Conservation (phyloP, 2,329 filamentous ascomycete genomes). For the Fusarium sp. region DNA sequence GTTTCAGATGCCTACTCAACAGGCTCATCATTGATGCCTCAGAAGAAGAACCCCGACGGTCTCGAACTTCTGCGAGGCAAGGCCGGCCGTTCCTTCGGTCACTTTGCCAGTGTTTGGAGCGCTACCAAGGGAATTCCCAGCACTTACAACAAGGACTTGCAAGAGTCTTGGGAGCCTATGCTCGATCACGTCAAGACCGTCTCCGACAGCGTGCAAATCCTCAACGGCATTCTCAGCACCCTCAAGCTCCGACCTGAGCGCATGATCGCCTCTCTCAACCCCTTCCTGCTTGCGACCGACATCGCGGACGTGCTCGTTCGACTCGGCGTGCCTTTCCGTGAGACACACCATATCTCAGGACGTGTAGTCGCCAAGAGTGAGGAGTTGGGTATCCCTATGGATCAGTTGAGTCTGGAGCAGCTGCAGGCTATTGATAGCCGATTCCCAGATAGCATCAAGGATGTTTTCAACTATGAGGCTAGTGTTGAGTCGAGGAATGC, state of each 20-base stretch:
- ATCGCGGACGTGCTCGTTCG: constrained; percentile 71
- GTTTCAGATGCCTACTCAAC: constrained; percentile 40
- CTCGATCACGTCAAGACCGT: constrained; percentile 80
- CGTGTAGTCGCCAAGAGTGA: constrained; percentile 77
- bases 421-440: constrained; percentile 73
- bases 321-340: constrained; percentile 64
- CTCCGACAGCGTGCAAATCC: constrained; percentile 78
- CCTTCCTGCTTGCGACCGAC: constrained; percentile 79
- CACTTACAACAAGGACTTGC: constrained; percentile 79
- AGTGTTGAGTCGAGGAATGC: constrained; percentile 77
- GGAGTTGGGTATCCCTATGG: constrained; percentile 71
- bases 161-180: constrained; percentile 80
- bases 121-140: background rate
- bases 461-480: constrained; percentile 76
- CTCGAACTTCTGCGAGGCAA: constrained; percentile 47
- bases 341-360: constrained; percentile 82
- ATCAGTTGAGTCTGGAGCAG: constrained; percentile 73
- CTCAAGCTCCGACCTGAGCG: constrained; percentile 73
- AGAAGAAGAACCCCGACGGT: constrained; percentile 41
- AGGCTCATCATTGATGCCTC: constrained; percentile 28
- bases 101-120: background rate
- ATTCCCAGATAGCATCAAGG: constrained; percentile 73
- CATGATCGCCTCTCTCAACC: constrained; percentile 73
- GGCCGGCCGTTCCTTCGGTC: constrained; percentile 41
- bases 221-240: constrained; percentile 77